Evolutionary conservation across 2,329 filamentous ascomycete genomes (phyloP), one percentile per base, ranked within the genome.

Genomic region (Trichoderma sp.): DNA sequence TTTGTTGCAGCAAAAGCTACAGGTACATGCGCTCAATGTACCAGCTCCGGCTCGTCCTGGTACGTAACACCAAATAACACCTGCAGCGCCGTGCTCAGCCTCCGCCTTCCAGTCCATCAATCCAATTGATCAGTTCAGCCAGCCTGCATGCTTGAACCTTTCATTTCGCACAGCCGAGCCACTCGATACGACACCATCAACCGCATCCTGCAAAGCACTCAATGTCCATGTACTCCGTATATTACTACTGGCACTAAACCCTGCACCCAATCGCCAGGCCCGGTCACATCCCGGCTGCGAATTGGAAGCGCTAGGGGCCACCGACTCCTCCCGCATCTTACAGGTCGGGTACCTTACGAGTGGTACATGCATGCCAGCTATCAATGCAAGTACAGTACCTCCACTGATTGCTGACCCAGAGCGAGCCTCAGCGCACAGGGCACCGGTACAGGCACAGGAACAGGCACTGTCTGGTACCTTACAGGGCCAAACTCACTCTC

Each of bases 91-190:
- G 45, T 56, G 50, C 50, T 24, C 50, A 56, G 50, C 50, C 50
- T 56, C 50, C 50, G 50, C 50, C n/a, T 21, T 21, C 50, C 21
- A 3, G 45, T 21, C 45, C 41, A 45, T 45, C 18, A 11, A 9
- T 53, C 45, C 18, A 4, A 53, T 45, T 45, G 41, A n/a, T 24
- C 50, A 56, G 11, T 56, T 21, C 45, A 12, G 50, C 50, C 50
- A 16, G 24, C 50, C 18, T 41, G 50, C 33, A 29, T 50, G 69
- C 59, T 12, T 41, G 71, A 35, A 41, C 74, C 74, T 56, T 72
- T 75, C 74, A 75, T 75, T 72, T 75, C 67, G 74, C 74, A 35
- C 71, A 67, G 53, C 71, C 69, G 69, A 64, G 29, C 45, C 45
- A 53, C 56, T 63, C 11, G 56, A 31, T 50, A 21, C 53, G 68